Evolutionary conservation across 2,329 filamentous ascomycete genomes (phyloP), one percentile per base, ranked within the genome.

Genomic region (Nothopassalora personata): DNA sequence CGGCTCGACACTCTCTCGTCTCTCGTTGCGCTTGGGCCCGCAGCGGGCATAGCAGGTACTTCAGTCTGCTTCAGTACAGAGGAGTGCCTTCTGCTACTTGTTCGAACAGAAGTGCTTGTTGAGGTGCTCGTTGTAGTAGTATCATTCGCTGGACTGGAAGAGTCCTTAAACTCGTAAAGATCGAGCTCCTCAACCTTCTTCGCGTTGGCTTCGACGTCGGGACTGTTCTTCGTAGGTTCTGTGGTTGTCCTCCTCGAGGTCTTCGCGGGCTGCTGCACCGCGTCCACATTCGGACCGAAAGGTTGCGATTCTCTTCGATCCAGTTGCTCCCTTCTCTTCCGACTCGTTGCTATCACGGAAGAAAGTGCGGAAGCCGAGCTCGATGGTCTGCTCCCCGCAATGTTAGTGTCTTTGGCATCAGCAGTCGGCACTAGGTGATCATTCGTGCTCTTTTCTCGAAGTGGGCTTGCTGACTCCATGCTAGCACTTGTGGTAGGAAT

Each of bases 131-230:
- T 53, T 4, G 23, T 51, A 18, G 27, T 58, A 15, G 59, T 47
- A 33, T 53, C 50, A 9, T 55, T 23, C n/a, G 59, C 45, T 4
- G 67, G 58, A 11, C 67, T 67, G 13, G 71, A 71, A 0, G 67
- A 66, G 10, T 72, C 68, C 36, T 69, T 71, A 62, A 73, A 71
- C 18, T 72, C 70, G 56, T 73, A 72, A 3, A 74, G 48, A 15
- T 71, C 70, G 18, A 71, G 48, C 13, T 72, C 71, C 19, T 70
- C 64, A 33, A 68, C 39, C 52, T 67, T 67, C 45, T 61, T 65
- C 15, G 61, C 59, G 2, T 67, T 60, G 11, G 63, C 66, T 19
- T 19, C 49, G 10, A 51, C 10, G 49, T 51, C 30, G 3, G 28
- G 49, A n/a, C 30, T 51, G 30, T 34, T 18, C 10, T 51, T 51